Evolutionary conservation across 495 filamentous ascomycete species (phyloP), one percentile per base, ranked within the genome.

Genomic region (Penicillium desertorum): DNA sequence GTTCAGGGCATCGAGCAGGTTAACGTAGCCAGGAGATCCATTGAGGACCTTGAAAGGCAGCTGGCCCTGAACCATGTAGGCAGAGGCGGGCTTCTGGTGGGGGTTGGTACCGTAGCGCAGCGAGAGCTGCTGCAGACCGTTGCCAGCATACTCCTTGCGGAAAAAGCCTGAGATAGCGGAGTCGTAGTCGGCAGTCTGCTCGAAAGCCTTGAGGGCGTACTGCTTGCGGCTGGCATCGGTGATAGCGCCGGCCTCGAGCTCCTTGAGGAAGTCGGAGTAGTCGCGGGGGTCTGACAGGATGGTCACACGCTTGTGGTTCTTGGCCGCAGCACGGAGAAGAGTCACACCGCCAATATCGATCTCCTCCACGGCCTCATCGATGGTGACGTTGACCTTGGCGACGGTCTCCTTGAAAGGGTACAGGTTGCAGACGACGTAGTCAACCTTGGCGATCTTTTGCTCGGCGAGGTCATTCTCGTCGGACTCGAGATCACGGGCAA

Each of bases 381-480:
- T 87, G 48, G 92, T 97, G 62, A 98, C 95, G 67, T 96, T 96
- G 79, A 94, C 85, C 80, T 96, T 95, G 56, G 92, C 88, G 56
- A 98, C 84, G 45, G 95, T 97, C 67, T 97, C 91, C 80, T 96
- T 96, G 84, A 98, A 98, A 12, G 92, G 92, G 73, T 97, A 98
- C 23, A 98, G 81, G 77, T 98, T 98, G 87, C 94, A 98, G 66
- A 98, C 88, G 58, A 98, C 92, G 68, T 88, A 98, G 83, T 98
- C 92, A 45, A 98, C 91, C 80, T 97, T 98, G 76, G 88, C 79
- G 68, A 98, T 98, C 76, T 91, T 96, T 78, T 96, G 91, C 71
- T 94, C 89, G 37, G 93, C 91, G 36, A 98, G 87, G 70, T 98
- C 94, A 75, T 95, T 91, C 79, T 96, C 89, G 73, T 98, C 94